Evolutionary conservation across 805 yeast genomes (phyloP), one percentile per base, ranked within the genome.

Genomic region (Zygosaccharomyces pseudorouxii): DNA sequence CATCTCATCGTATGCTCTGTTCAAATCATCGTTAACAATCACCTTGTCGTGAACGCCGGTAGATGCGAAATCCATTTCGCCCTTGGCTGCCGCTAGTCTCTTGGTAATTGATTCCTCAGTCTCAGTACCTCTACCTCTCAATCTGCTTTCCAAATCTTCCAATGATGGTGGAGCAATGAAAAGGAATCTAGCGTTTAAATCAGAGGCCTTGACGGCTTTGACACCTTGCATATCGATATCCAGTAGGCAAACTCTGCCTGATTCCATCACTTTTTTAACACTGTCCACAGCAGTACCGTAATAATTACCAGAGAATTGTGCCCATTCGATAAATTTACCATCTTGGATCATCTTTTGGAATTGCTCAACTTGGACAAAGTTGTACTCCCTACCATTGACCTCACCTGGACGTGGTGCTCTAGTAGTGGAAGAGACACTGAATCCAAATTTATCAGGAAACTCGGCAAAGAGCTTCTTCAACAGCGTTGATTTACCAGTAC

Each of bases 181-280:
- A 57, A 93, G 72, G 69, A 68, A 93, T 67, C 90, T 78, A 25
- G 99, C 97, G 59, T 87, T 81, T 60, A 93, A 76, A 56, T 80
- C 79, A 14, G 96, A 80, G 47, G 80, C 71, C 72, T 93, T 93
- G 55, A 93, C 97, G 22, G 89, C 77, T 72, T 86, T 84, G 61
- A 93, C 99, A 57, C 99, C 99, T 73, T 93, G 98, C 97, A 92
- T 90, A 78, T 93, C 99, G 57, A 93, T 93, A 71, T 93, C 99
- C 65, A 93, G 76, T 54, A 93, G 83, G 74, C 98, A 93, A 46
- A 83, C 84, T 68, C 77, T 81, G 59, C 89, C 86, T 51, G 76
- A 67, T 45, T 70, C 69, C 28, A 75, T 68, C 37, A 71, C 76
- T 40, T 77, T 73, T 58, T 86, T 78, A 40, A 93, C 97, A 27